Evolutionary conservation across 2,329 filamentous ascomycete genomes (phyloP).

Genomic region (Cladosporium velox): DNA sequence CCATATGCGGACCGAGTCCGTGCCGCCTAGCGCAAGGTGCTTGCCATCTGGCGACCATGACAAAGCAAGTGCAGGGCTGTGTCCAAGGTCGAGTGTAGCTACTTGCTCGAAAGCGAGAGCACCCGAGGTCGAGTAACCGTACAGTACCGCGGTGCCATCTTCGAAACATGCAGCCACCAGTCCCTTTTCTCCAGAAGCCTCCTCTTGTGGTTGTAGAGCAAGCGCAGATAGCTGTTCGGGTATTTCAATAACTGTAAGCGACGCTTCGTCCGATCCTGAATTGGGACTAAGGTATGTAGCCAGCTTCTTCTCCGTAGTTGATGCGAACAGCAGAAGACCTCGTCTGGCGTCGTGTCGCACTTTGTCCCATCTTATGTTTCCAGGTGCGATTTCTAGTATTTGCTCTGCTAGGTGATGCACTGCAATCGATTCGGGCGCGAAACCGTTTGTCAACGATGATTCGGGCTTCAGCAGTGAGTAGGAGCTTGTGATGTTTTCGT

Average conservation of each 20-base stretch:
- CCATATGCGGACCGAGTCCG: slow-evolving; percentile 50
- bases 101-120: slow-evolving; percentile 10
- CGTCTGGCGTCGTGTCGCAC: neutral
- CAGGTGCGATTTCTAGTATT: slow-evolving; percentile 7
- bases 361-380: slow-evolving; percentile 13
- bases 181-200: neutral
- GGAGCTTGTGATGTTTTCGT: slow-evolving; percentile 29
- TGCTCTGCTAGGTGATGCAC: slow-evolving; percentile 18
- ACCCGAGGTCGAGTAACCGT: neutral
- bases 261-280: slow-evolving; percentile 7
- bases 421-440: slow-evolving; percentile 16
- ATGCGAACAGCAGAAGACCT: slow-evolving; percentile 12
- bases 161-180: slow-evolving; percentile 16
- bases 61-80: slow-evolving; percentile 41
- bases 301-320: slow-evolving; percentile 12
- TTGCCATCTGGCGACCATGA: slow-evolving; percentile 48
- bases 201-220: slow-evolving; percentile 8
- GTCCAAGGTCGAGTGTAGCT: slow-evolving; percentile 4
- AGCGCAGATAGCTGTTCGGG: slow-evolving; percentile 12
- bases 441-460: slow-evolving; percentile 9
- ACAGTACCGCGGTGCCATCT: slow-evolving; percentile 1
- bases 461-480: slow-evolving; percentile 7
- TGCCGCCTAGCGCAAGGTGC: slow-evolving; percentile 47
- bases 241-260: slow-evolving; percentile 1
- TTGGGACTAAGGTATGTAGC: slow-evolving; percentile 9